Conservation (phyloP, 2,329 filamentous ascomycete genomes). For the Paracoccidioides lutzii region DNA sequence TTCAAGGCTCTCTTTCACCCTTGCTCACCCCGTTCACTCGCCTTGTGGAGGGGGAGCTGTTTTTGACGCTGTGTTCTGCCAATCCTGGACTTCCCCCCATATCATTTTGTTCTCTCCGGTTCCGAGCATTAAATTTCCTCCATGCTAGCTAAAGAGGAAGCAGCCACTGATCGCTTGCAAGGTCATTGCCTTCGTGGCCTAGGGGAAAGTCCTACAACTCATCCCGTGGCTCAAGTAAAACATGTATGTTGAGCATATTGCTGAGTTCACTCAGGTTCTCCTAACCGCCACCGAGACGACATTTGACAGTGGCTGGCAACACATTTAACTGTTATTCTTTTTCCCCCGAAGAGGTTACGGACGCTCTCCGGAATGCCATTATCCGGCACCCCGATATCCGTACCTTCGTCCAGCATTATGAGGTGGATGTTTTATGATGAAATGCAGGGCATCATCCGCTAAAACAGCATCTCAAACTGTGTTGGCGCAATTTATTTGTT, state of each 20-base stretch:
- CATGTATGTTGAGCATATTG: conserved; percentile 23
- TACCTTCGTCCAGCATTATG: no score
- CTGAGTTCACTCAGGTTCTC: conserved; percentile 18
- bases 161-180: no score
- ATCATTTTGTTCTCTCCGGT: not conserved
- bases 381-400: no score
- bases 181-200: no score
- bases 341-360: conserved; percentile 10
- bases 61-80: not conserved
- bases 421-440: no score
- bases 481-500: no score
- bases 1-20: not conserved
- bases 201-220: conserved; percentile 14
- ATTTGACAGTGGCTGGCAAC: conserved; percentile 18
- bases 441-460: no score
- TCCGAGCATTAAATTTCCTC: not conserved
- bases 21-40: not conserved
- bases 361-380: no score
- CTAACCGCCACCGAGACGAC: conserved; percentile 20
- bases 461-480: no score
- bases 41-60: not conserved
- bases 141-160: no score
- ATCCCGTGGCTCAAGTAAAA: conserved; percentile 14
- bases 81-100: not conserved
- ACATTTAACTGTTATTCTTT: conserved; percentile 16